Evolutionary conservation across 2,329 filamentous ascomycete species (phyloP).

Genomic region (Paecilomyces variotii): DNA sequence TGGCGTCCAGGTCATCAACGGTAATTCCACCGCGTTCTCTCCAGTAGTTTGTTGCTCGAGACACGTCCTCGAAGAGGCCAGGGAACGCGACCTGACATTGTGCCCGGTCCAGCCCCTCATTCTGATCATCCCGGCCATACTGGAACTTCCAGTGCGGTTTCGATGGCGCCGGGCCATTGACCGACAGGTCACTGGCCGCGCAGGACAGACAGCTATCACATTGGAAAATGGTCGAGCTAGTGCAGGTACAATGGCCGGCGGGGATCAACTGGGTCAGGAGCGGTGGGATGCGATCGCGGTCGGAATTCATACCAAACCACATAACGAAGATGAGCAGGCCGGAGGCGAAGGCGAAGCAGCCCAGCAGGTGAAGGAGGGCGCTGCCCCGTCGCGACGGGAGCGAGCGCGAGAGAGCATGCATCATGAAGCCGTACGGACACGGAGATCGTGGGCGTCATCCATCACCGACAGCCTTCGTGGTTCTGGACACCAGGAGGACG

Average conservation of each 20-base stretch:
- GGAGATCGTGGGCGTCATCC: neutral
- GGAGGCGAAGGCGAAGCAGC: neutral
- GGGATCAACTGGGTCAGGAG: slow-evolving; percentile 31
- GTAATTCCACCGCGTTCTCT: slow-evolving; percentile 15
- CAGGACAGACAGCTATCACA: slow-evolving; percentile 28
- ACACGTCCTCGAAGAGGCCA: slow-evolving; percentile 28
- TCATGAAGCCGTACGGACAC: neutral
- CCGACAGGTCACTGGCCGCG: slow-evolving; percentile 9
- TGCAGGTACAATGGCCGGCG: slow-evolving; percentile 31
- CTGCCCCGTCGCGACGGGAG: neutral
- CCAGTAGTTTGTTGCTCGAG: slow-evolving; percentile 24
- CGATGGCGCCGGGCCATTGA: slow-evolving; percentile 6
- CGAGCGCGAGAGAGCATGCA: neutral
- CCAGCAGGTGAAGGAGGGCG: neutral
- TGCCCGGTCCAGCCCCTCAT: slow-evolving; percentile 17
- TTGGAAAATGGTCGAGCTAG: slow-evolving; percentile 31
- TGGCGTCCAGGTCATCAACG: slow-evolving; percentile 19
- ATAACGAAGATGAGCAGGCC: slow-evolving; percentile 4
- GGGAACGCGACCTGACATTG: slow-evolving; percentile 28
- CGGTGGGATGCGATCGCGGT: slow-evolving; percentile 27
- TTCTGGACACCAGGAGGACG: neutral
- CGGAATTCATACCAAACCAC: slow-evolving; percentile 27
- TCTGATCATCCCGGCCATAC: slow-evolving; percentile 23
- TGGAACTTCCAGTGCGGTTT: slow-evolving; percentile 22
- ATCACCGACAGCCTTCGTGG: neutral